Base-by-base conservation (phyloP, 352 stramenopile species). In the Phytophthora multivora region DNA sequence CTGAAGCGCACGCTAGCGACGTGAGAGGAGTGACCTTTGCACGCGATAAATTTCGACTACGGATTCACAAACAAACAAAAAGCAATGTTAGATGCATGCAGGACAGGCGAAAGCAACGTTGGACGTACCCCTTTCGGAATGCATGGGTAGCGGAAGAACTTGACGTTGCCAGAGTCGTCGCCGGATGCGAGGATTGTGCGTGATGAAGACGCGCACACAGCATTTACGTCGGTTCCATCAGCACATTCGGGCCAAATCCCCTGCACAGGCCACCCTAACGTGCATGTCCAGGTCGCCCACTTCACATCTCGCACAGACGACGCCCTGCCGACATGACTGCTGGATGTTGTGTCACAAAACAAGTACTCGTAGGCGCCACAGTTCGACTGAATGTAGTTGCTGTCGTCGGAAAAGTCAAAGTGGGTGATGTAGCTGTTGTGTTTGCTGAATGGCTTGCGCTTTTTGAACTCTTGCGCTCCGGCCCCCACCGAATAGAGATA, bases 281-380 rank as follows among this genome's bases (percentile, higher is more conserved):
- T 79, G 50, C 87, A 97, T n/a, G 91, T 98, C 69, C 92, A 90
- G 18, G 92, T 96, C 30, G 80, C 71, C 95, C 95, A 98, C 47
- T 77, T 68, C 8, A 88, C 80, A 69, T 99, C 89, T 26, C 81
- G 66, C 28, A 84, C 16, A 25, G 90, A 64, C 46, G 79, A 79
- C 2, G 91, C 88, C 25, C 90, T 89, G 25, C 81, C 71, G 31
- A 98, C 91, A 51, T 96, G 89, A 54, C 91, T 80, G 39, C 91
- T 93, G 28, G 59, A 83, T 5, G 49, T 36, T 58, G 84, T 62
- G 55, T 98, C 91, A 49, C 90, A 97, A 41, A 96, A 98, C 26
- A 95, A 70, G 11, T 97, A 78, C 66, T 98, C 94, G 63, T 96
- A 94, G 3, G 87, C 91, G n/a, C 85, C 86, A 46, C 83, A 97